phyloP scores from a whole-genome alignment of 2,329 filamentous ascomycete genomes.

The Aspergillus jensenii region DNA sequence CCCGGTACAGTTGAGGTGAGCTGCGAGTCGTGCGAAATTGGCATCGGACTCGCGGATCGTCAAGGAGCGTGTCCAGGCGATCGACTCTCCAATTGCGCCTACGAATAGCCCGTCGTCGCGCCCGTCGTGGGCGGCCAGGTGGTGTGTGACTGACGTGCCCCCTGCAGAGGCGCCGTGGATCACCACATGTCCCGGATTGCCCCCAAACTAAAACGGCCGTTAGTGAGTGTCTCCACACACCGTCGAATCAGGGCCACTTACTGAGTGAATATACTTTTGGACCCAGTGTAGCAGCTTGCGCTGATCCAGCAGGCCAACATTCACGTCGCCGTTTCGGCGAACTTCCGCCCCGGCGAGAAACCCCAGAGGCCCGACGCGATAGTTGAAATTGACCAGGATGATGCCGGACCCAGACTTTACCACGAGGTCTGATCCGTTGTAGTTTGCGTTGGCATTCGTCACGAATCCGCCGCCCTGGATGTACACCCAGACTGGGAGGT shows the following conservation, averaged over 20 bases:
- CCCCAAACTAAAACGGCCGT: conserved; percentile 49
- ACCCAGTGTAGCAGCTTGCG: conserved; percentile 62
- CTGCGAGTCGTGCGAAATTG: neutral
- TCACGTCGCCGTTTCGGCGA: conserved; percentile 57
- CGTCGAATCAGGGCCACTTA: neutral
- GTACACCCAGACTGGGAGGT: conserved; percentile 62
- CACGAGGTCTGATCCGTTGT: conserved; percentile 60
- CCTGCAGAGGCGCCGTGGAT: conserved; percentile 64
- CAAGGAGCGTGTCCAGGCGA: neutral
- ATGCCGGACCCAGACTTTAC: conserved; percentile 32
- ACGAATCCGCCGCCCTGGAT: conserved; percentile 62
- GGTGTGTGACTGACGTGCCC: conserved; percentile 57
- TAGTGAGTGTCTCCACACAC: neutral
- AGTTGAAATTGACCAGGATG: conserved; percentile 31
- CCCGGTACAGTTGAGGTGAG: neutral
- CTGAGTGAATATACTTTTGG: conserved; percentile 52
- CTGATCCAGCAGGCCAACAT: conserved; percentile 65
- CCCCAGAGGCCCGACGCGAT: conserved; percentile 63
- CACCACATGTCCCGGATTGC: conserved; percentile 59
- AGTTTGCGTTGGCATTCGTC: conserved; percentile 50
- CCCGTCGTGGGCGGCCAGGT: conserved; percentile 54
- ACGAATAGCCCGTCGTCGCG: conserved; percentile 48
- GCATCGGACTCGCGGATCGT: neutral
- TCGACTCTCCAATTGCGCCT: conserved; percentile 31
- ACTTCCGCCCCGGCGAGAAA: conserved; percentile 62